These are phyloP conservation scores for Urochloa ruziziensis DNA, from an alignment of 176 grass and related monocot genomes.

Conservation along the genomic window DNA sequence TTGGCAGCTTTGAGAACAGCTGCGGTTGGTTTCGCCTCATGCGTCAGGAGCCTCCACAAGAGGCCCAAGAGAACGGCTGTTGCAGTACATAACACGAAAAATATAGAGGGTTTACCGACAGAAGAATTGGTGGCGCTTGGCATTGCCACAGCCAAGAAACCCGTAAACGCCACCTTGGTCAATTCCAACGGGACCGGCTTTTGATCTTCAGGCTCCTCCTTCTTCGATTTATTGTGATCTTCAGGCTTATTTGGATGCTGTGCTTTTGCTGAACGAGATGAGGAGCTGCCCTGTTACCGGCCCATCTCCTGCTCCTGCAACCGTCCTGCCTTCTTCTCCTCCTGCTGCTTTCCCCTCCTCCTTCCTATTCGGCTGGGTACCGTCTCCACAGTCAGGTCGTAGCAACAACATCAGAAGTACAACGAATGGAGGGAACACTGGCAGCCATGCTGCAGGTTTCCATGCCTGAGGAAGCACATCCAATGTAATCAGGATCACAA, in stretches of 20 bases:
- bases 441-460: too few species aligned
- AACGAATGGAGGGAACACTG: too few species aligned
- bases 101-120: accelerated
- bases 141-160: neutral
- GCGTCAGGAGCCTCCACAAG: neutral
- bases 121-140: neutral
- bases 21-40: neutral
- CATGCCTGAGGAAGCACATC: neutral
- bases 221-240: too few species aligned
- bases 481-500: neutral
- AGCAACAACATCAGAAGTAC: neutral
- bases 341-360: too few species aligned
- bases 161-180: neutral
- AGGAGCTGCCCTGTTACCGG: too few species aligned
- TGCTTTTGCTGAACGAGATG: too few species aligned
- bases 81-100: neutral
- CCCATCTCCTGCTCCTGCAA: too few species aligned
- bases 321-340: too few species aligned
- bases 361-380: too few species aligned
- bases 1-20: neutral
- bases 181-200: neutral
- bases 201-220: too few species aligned
- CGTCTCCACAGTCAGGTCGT: neutral
- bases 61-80: neutral
- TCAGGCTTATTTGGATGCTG: too few species aligned